phyloP scores from a whole-genome alignment of 371 early-diverging fungal genomes.

The Dichotomocladium elegans region DNA sequence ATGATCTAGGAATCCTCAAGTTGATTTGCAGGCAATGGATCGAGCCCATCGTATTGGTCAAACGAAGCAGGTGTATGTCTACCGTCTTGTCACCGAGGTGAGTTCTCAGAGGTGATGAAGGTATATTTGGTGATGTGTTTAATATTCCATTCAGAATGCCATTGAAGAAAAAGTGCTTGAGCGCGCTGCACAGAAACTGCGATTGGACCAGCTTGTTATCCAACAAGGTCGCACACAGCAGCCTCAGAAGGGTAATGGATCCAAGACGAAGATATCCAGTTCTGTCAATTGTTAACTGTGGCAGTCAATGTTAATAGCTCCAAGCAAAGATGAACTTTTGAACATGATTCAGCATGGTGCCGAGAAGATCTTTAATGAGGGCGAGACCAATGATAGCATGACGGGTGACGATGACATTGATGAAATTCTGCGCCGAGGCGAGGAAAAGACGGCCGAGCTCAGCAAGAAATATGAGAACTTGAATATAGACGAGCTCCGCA shows the following conservation, averaged over 20 bases:
- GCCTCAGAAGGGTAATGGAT: conserved; percentile 39
- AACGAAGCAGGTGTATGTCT: conserved; percentile 97
- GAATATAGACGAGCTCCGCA: conserved; percentile 86
- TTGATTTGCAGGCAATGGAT: conserved; percentile 95
- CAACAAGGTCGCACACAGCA: conserved; percentile 81
- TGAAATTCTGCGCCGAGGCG: conserved; percentile 79
- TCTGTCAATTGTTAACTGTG: neutral
- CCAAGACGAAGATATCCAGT: neutral
- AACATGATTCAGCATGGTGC: conserved; percentile 98
- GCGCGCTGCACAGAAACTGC: conserved; percentile 94
- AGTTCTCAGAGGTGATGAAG: neutral
- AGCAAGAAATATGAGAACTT: conserved; percentile 81
- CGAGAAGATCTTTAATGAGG: conserved; percentile 74
- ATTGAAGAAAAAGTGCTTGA: conserved; percentile 98
- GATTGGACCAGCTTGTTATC: conserved; percentile 97
- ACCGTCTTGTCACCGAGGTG: conserved; percentile 94
- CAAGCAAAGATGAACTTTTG: conserved; percentile 84
- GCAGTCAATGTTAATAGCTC: conserved; percentile 19
- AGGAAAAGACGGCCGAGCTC: conserved; percentile 88
- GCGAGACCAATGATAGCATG: conserved; percentile 44
- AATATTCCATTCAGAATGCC: no score
- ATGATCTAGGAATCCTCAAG: conserved; percentile 81
- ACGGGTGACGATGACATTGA: conserved; percentile 82
- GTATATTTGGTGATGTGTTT: no score
- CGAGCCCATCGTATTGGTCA: conserved; percentile 99